Conservation (phyloP, 345 rosid genomes). For the Viola odorata region DNA sequence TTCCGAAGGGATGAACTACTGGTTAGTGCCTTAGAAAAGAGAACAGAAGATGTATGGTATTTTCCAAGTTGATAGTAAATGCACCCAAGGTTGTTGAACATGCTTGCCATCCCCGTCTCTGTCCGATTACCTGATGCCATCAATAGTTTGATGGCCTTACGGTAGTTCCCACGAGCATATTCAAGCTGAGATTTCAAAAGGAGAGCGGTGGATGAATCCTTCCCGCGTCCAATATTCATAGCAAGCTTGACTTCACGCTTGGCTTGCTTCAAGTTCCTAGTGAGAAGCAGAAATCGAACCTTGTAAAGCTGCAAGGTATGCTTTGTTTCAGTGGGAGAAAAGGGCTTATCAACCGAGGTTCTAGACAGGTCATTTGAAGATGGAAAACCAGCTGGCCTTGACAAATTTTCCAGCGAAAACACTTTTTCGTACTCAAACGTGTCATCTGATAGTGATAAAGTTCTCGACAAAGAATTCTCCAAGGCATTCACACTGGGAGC, state of each 20-base stretch:
- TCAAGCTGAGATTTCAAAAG: conserved; percentile 95
- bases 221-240: conserved; percentile 80
- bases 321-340: conserved; percentile 68
- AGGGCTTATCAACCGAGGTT: conserved; percentile 46
- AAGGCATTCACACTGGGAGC: conserved; percentile 42
- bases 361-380: conserved; percentile 52
- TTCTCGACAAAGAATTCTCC: conserved; percentile 63
- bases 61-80: conserved; percentile 76
- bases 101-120: conserved; percentile 66
- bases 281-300: conserved; percentile 79
- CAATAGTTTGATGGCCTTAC: conserved; percentile 89
- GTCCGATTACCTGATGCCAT: conserved; percentile 66
- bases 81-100: conserved; percentile 90
- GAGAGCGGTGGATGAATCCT: conserved; percentile 84
- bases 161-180: conserved; percentile 89
- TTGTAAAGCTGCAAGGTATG: conserved; percentile 92
- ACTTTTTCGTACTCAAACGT: conserved; percentile 69
- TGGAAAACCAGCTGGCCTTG: conserved; percentile 47
- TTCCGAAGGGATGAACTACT: conserved; percentile 60
- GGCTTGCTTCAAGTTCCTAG: conserved; percentile 84
- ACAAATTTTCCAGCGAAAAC: conserved; percentile 57
- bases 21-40: conserved; percentile 73
- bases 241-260: conserved; percentile 98
- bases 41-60: conserved; percentile 52
- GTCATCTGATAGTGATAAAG: conserved; percentile 64